Percentiles rank a stretch among this genome's conserved stretches.
Conservation (phyloP, 2,329 filamentous ascomycete genomes). For the Penicillium olsonii region DNA sequence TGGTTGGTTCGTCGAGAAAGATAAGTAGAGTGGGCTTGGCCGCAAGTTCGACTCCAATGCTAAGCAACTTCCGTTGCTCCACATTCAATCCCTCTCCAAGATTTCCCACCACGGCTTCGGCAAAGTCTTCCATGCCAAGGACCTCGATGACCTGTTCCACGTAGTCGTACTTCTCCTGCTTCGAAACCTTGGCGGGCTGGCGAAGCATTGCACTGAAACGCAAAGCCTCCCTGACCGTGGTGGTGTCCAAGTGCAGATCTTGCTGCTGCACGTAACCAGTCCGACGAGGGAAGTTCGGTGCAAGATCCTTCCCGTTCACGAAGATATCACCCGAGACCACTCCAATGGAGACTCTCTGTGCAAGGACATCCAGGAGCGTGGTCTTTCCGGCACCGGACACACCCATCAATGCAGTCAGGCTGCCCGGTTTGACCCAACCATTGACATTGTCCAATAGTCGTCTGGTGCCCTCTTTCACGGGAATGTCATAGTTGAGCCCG, state of each 20-base stretch:
- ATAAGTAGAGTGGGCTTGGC: constrained; percentile 85
- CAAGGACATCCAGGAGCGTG: constrained; percentile 58
- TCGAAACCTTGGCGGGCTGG: constrained; percentile 69
- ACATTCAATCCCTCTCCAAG: constrained; percentile 71
- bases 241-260: constrained; percentile 76
- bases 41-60: constrained; percentile 89
- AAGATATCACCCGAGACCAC: constrained; percentile 66
- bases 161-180: constrained; percentile 74
- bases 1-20: constrained; percentile 82
- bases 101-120: constrained; percentile 84
- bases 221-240: constrained; percentile 82
- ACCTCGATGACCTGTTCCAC: constrained; percentile 81
- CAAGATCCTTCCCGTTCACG: constrained; percentile 60
- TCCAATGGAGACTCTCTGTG: constrained; percentile 59
- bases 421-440: constrained; percentile 57
- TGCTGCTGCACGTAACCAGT: constrained; percentile 69
- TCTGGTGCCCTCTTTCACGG: constrained; percentile 43
- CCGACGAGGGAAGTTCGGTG: constrained; percentile 61
- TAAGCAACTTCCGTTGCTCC: constrained; percentile 69
- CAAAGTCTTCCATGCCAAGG: constrained; percentile 82
- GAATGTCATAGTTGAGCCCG: constrained; percentile 70
- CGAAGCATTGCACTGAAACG: constrained; percentile 82
- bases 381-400: constrained; percentile 63
- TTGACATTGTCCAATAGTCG: constrained; percentile 47
- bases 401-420: constrained; percentile 59